phyloP scores from a whole-genome alignment of 345 rosid species.

The Alliaria petiolata region DNA sequence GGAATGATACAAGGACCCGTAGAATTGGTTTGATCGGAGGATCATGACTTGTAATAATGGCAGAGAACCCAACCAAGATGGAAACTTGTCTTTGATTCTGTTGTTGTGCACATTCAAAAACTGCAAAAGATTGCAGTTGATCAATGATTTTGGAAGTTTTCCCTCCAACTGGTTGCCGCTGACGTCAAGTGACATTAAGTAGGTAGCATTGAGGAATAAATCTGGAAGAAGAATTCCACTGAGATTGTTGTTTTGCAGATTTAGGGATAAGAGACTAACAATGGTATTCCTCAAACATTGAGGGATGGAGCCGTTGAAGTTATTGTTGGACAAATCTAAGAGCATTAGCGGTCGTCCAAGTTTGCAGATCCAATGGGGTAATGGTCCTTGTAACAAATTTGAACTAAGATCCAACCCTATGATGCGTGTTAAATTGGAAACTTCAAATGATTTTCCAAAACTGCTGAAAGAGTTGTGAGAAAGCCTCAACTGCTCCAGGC shows the following conservation, averaged over 20 bases:
- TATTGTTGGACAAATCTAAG: constrained; percentile 42
- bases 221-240: background rate
- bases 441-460: background rate
- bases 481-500: no score
- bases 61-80: constrained; percentile 33
- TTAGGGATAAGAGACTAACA: background rate
- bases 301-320: constrained; percentile 30
- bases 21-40: constrained; percentile 34
- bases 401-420: background rate
- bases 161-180: constrained; percentile 25
- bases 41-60: constrained; percentile 29
- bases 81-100: constrained; percentile 31
- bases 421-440: background rate
- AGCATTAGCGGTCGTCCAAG: background rate
- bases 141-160: constrained; percentile 30
- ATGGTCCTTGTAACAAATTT: background rate
- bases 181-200: background rate
- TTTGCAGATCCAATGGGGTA: constrained; percentile 35
- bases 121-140: constrained; percentile 29
- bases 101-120: constrained; percentile 37
- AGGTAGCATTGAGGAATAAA: background rate
- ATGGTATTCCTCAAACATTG: constrained; percentile 5
- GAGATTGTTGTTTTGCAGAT: constrained; percentile 16
- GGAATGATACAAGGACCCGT: constrained; percentile 18
- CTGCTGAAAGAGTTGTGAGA: background rate